Evolutionary conservation across 768 basidiomycete genomes (phyloP).

Genomic region (Rhizopogon sp.): DNA sequence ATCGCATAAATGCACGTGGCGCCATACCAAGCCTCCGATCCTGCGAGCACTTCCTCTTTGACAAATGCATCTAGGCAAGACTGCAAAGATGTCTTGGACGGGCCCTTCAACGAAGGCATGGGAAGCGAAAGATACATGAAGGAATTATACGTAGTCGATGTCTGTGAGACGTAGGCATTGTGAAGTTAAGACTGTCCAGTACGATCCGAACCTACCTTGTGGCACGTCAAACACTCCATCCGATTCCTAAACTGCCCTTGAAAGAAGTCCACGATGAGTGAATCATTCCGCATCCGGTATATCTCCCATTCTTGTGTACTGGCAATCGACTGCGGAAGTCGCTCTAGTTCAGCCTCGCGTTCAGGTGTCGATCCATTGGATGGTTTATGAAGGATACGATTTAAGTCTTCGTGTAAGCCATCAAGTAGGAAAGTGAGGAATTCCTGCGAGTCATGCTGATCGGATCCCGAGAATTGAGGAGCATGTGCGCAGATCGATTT

Average conservation of each 20-base stretch:
- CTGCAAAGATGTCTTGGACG: constrained; percentile 61
- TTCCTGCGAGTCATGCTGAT: constrained; percentile 98
- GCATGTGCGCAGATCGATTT: constrained; percentile 56
- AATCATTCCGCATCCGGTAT: constrained; percentile 88
- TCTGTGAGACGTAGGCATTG: constrained; percentile 42
- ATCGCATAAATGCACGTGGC: not conserved
- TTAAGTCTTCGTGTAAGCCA: constrained; percentile 85
- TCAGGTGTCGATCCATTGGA: constrained; percentile 61
- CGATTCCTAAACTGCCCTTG: constrained; percentile 95
- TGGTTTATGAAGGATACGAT: constrained; percentile 74
- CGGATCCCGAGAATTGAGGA: constrained; percentile 73
- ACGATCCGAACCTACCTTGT: constrained; percentile 50
- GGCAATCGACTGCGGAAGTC: constrained; percentile 80
- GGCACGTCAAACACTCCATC: constrained; percentile 85
- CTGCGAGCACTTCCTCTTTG: constrained; percentile 84
- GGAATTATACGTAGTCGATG: constrained; percentile 94
- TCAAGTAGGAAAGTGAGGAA: constrained; percentile 93
- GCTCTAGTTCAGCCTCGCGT: constrained; percentile 85
- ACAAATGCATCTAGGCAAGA: constrained; percentile 89
- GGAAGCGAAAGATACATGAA: constrained; percentile 95
- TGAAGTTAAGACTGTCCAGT: not conserved
- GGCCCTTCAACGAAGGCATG: constrained; percentile 61
- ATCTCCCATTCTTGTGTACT: constrained; percentile 91
- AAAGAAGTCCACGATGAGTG: constrained; percentile 93
- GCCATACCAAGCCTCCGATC: constrained; percentile 87